phyloP scores from a whole-genome alignment of 2,329 filamentous ascomycete species.

The Trematosphaeria pertusa region DNA sequence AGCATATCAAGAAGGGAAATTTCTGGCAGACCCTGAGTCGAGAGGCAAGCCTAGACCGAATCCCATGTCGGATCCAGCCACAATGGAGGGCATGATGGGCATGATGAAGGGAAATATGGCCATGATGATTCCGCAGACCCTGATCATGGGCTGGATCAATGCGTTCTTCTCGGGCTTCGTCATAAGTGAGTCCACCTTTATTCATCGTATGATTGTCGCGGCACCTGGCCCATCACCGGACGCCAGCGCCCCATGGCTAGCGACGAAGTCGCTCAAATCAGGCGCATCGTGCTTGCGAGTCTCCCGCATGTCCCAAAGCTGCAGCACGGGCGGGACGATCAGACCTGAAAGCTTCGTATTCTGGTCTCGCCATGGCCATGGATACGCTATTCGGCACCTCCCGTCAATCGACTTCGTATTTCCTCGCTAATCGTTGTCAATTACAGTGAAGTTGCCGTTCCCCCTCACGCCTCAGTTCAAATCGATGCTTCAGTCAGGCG shows the following conservation, averaged over 20 bases:
- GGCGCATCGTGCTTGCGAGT: not conserved
- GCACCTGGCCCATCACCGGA: not conserved
- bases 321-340: not conserved
- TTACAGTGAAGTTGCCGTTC: slow-evolving; percentile 89
- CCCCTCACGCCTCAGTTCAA: slow-evolving; percentile 99
- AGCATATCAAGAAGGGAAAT: slow-evolving; percentile 84
- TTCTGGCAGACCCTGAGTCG: slow-evolving; percentile 85
- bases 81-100: slow-evolving; percentile 99
- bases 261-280: not conserved
- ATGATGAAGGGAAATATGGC: slow-evolving; percentile 99
- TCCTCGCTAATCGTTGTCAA: slow-evolving; percentile 21
- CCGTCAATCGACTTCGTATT: slow-evolving; percentile 3
- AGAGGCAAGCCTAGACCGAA: slow-evolving; percentile 89
- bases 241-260: not conserved
- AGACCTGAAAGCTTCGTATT: not conserved
- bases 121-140: slow-evolving; percentile 98
- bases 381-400: slow-evolving; percentile 1
- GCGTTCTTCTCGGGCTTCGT: slow-evolving; percentile 98
- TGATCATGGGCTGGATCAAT: slow-evolving; percentile 99
- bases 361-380: not conserved
- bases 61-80: slow-evolving; percentile 91
- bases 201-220: not conserved
- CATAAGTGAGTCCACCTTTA: slow-evolving; percentile 71
- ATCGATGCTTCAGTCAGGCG: slow-evolving; percentile 97
- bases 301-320: not conserved